Conservation (phyloP, 805 yeast genomes). For the Nakazawaea ernobii region DNA sequence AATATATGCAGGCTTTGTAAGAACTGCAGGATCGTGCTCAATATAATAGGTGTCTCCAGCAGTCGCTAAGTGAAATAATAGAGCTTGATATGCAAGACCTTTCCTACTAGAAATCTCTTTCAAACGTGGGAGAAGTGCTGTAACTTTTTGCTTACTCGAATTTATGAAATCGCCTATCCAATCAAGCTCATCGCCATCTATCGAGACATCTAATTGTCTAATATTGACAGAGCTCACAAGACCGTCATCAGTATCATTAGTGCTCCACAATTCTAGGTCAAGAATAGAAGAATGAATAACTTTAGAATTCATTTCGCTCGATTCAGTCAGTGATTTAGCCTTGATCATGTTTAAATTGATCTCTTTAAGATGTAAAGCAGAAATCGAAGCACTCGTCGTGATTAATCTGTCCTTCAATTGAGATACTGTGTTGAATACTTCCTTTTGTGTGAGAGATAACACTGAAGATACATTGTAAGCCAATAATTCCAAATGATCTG, state of each 20-base stretch:
- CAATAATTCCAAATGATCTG: slow-evolving; percentile 11
- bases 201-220: slow-evolving; percentile 4
- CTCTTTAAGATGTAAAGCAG: slow-evolving; percentile 25
- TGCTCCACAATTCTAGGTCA: slow-evolving; percentile 32
- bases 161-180: slow-evolving; percentile 21
- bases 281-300: slow-evolving; percentile 4
- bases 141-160: neutral
- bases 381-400: slow-evolving; percentile 15
- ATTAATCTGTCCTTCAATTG: slow-evolving; percentile 11
- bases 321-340: neutral
- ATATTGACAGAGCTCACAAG: slow-evolving; percentile 11
- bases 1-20: slow-evolving; percentile 84
- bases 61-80: slow-evolving; percentile 34
- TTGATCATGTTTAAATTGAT: neutral
- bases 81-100: slow-evolving; percentile 25
- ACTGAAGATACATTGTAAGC: slow-evolving; percentile 17
- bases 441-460: slow-evolving; percentile 23
- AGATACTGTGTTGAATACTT: slow-evolving; percentile 26
- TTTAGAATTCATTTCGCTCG: neutral
- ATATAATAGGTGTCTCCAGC: slow-evolving; percentile 40
- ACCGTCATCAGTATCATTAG: slow-evolving; percentile 15
- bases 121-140: neutral
- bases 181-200: slow-evolving; percentile 15
- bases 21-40: slow-evolving; percentile 81
- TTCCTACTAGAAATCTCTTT: neutral